Evolutionary conservation across 768 basidiomycete species (phyloP), one percentile per base, ranked within the genome.

Genomic region (Mrakia blollopis): DNA sequence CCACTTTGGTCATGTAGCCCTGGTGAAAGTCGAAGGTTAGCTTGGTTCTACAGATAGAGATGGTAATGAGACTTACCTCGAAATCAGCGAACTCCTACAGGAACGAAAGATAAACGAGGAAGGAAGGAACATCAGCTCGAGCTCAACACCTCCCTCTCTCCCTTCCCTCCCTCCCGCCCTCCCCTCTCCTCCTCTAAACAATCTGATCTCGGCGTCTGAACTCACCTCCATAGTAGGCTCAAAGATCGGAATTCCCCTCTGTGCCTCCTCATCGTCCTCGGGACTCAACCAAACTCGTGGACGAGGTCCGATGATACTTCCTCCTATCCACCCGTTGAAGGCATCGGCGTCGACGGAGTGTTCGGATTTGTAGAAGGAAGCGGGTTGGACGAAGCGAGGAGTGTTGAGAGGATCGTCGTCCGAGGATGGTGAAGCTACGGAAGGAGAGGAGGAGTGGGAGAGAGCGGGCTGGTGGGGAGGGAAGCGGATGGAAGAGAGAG

Each of bases 161-260:
- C 54, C n/a, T 35, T 16, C 23, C 7, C 77, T 77, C 73, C 28
- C 28, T 6, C 54, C 5, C 11, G 21, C 81, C 47, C 7, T 21
- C 47, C 16, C 18, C 47, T 50, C 18, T 18, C 16, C 9, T 47
- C 18, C 2, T 14, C 92, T 78, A n/a, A n/a, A n/a, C n/a, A n/a
- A n/a, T n/a, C n/a, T n/a, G n/a, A n/a, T n/a, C n/a, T n/a, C n/a
- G n/a, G n/a, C 86, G 83, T 97, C 28, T 97, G 18, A 23, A 63
- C 76, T n/a, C 80, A 98, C 93, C 71, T 91, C 90, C 89, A 95
- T 91, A 2, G 91, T 89, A 13, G 97, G 97, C 82, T 89, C 91
- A 87, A 99, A 99, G 16, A 99, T 94, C 8, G 96, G 97, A 65
- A 98, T 96, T 52, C 96, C 97, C 41, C 85, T 79, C 70, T 81